A percentile compares a stretch with the other conserved stretches of the same genome.
phyloP scores from a whole-genome alignment of 306 rosid genomes.

The Quercus dentata region DNA sequence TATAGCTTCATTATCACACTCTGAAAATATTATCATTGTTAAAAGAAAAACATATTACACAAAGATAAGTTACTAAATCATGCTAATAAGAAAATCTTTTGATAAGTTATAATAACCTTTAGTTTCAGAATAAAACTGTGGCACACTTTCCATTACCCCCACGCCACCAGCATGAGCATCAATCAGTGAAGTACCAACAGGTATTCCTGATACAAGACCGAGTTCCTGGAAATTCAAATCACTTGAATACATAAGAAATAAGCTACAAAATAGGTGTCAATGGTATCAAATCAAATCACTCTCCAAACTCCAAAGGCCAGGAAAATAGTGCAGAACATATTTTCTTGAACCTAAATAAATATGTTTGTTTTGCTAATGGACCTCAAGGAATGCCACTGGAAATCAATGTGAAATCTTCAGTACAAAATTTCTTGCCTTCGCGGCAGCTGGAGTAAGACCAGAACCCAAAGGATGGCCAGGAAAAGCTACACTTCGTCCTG shows the following conservation, averaged over 20 bases:
- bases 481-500: slow-evolving; percentile 99
- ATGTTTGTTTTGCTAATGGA: slow-evolving; percentile 28
- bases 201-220: slow-evolving; percentile 80
- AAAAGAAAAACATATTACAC: slow-evolving; percentile 18
- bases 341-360: slow-evolving; percentile 32
- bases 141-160: slow-evolving; percentile 89
- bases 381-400: slow-evolving; percentile 44
- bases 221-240: slow-evolving; percentile 70
- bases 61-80: slow-evolving; percentile 13
- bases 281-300: slow-evolving; percentile 31
- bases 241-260: slow-evolving; percentile 4
- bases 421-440: slow-evolving; percentile 73
- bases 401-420: slow-evolving; percentile 48
- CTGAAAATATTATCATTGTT: slow-evolving; percentile 36
- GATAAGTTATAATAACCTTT: slow-evolving; percentile 46
- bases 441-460: slow-evolving; percentile 87
- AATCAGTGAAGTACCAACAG: slow-evolving; percentile 89
- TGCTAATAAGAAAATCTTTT: slow-evolving; percentile 4
- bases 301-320: slow-evolving; percentile 28
- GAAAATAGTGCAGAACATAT: not conserved
- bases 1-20: slow-evolving; percentile 55
- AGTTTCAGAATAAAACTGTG: slow-evolving; percentile 39
- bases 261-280: not conserved
- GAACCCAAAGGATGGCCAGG: slow-evolving; percentile 98
- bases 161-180: slow-evolving; percentile 99